Conservation (phyloP, 495 filamentous ascomycete species). For the Neurospora sp. region DNA sequence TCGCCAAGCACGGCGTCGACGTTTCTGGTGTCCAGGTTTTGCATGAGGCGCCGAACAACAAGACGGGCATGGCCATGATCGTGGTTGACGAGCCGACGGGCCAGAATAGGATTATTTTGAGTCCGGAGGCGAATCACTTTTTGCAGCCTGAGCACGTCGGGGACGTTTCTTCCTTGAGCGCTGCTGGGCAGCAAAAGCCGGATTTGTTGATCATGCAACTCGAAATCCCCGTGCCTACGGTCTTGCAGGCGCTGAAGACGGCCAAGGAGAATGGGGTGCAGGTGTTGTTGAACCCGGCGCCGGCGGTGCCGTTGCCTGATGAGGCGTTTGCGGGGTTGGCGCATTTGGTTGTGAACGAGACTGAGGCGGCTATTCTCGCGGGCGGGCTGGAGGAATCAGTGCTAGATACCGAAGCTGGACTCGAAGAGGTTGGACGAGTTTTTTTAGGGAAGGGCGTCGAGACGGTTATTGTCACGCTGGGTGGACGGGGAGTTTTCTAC, state of each 20-base stretch:
- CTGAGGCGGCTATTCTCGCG: slow-evolving; percentile 64
- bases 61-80: slow-evolving; percentile 74
- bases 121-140: slow-evolving; percentile 65
- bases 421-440: slow-evolving; percentile 36
- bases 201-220: slow-evolving; percentile 78
- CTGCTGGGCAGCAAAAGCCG: slow-evolving; percentile 35
- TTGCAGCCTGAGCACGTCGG: slow-evolving; percentile 11
- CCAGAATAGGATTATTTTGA: slow-evolving; percentile 80
- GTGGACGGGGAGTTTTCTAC: slow-evolving; percentile 61
- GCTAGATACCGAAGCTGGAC: slow-evolving; percentile 35
- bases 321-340: slow-evolving; percentile 58
- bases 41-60: slow-evolving; percentile 16
- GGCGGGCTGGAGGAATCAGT: slow-evolving; percentile 38
- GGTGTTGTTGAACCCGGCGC: slow-evolving; percentile 78
- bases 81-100: slow-evolving; percentile 69
- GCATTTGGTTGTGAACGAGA: slow-evolving; percentile 85
- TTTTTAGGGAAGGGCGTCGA: slow-evolving; percentile 60
- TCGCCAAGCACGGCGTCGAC: slow-evolving; percentile 54
- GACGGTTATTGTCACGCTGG: slow-evolving; percentile 76
- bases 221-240: slow-evolving; percentile 68
- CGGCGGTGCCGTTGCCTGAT: slow-evolving; percentile 58
- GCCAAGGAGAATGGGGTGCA: slow-evolving; percentile 40
- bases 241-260: slow-evolving; percentile 51
- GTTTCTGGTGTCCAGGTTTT: slow-evolving; percentile 40
- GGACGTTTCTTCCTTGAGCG: neutral